Base-by-base conservation (phyloP, 345 rosid species). In the Citrus glauca region DNA sequence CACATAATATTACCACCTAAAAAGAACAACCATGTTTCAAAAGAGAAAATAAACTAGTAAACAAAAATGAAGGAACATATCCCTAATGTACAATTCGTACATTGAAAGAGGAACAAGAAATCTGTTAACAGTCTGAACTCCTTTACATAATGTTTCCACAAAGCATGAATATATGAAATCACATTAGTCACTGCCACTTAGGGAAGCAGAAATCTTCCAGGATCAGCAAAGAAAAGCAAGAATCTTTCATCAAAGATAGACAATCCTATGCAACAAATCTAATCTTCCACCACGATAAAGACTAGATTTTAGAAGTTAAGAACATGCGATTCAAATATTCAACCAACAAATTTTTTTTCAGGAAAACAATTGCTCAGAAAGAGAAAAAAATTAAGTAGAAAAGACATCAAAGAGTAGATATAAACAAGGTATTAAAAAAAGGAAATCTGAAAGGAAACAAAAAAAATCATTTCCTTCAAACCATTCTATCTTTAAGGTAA, bases 251-350 rank as follows among this genome's bases (percentile, higher is more conserved):
- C 63, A 60, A 28, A 59, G 81, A 65, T 25, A 22, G 40, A 59
- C 66, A 48, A 53, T 67, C 63, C 35, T n/a, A 25, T 60, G 50
- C 33, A n/a, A 37, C 11, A 38, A 57, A 65, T 71, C 59, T 61
- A 79, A 67, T 76, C 27, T 24, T 79, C 75, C 3, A 48, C 32
- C 66, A 33, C 59, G 6, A 64, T 2, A 72, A 33, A 72, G 55
- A 66, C 57, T 53, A 30, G 8, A 65, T 32, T 33, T 35, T 57
- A 57, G 25, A 72, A 57, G 59, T 33, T n/a, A 57, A 57, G 25
- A 72, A 56, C 64, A 42, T 45, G 16, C 1, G 1, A 22, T 45
- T 50, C 59, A 30, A 37, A 11, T 42, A 24, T 71, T 30, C 33
- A 28, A 50, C 7, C 62, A 53, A 50, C 11, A 30, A 14, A 1